Conservation (phyloP, 2,329 filamentous ascomycete species). For the Colletotrichum ledebouriae region DNA sequence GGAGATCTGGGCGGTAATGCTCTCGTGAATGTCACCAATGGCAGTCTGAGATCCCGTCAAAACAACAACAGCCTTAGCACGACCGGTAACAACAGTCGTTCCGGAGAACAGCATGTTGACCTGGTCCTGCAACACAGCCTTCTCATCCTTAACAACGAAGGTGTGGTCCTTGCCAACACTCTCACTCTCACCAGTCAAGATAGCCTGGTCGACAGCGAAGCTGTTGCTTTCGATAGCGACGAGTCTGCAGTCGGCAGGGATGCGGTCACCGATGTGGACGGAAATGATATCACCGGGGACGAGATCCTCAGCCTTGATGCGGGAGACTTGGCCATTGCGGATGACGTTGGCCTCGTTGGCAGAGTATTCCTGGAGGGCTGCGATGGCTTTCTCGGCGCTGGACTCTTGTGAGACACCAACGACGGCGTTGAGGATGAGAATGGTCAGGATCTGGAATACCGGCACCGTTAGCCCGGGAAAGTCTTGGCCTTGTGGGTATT, state of each 20-base stretch:
- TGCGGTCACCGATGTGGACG: constrained; percentile 89
- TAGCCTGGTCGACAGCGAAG: constrained; percentile 96
- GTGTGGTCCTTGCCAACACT: constrained; percentile 88
- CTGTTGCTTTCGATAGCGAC: constrained; percentile 95
- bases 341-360: constrained; percentile 97
- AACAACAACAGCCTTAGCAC: constrained; percentile 91
- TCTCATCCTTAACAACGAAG: constrained; percentile 77
- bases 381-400: constrained; percentile 98
- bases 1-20: constrained; percentile 97
- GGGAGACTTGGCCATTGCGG: constrained; percentile 83
- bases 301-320: constrained; percentile 95
- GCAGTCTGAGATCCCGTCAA: constrained; percentile 91
- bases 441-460: constrained; percentile 84
- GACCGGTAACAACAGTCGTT: constrained; percentile 95
- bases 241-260: constrained; percentile 94
- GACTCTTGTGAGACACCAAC: constrained; percentile 99
- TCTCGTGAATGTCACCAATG: constrained; percentile 99
- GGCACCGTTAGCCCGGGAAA: constrained; percentile 43
- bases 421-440: constrained; percentile 94
- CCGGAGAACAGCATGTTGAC: constrained; percentile 98
- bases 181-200: constrained; percentile 97
- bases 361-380: constrained; percentile 97
- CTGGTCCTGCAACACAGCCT: constrained; percentile 97
- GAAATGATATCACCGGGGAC: constrained; percentile 95
- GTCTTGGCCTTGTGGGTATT: constrained; percentile 35